A percentile compares a stretch with the other conserved stretches of the same genome.
Conservation (phyloP, 331 rosid genomes). For the Prunus yedoensis region DNA sequence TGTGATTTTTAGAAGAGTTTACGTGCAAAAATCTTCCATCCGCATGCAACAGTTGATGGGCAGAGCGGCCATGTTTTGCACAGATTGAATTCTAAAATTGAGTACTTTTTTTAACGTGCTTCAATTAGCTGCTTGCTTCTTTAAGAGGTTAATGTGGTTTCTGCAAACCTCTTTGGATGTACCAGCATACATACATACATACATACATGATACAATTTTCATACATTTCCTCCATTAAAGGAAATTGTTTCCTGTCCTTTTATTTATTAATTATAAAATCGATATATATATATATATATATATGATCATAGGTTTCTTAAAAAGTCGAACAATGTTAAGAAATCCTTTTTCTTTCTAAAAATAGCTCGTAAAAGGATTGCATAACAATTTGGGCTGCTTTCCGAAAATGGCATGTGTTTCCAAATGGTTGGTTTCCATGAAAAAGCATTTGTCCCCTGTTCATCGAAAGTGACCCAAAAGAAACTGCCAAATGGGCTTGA, state of each 20-base stretch:
- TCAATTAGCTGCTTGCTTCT: constrained; percentile 41
- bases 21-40: constrained; percentile 79
- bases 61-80: constrained; percentile 90
- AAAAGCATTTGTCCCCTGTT: background rate
- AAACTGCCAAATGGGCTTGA: too few relatives aligned
- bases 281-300: background rate
- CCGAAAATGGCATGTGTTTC: background rate
- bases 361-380: background rate
- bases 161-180: constrained; percentile 35
- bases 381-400: background rate
- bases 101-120: constrained; percentile 27
- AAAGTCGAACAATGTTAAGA: background rate
- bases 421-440: too few relatives aligned
- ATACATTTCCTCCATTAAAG: too few relatives aligned
- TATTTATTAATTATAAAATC: too few relatives aligned
- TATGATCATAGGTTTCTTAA: background rate
- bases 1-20: background rate
- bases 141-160: constrained; percentile 40
- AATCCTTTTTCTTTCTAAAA: background rate
- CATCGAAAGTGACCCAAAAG: background rate
- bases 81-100: constrained; percentile 39
- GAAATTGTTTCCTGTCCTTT: too few relatives aligned
- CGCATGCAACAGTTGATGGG: constrained; percentile 55
- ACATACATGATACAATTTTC: background rate
- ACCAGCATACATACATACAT: constrained; percentile 39